Evolutionary conservation across 140 eudicot genomes (phyloP).

Genomic region (Erigeron philadelphicus): DNA sequence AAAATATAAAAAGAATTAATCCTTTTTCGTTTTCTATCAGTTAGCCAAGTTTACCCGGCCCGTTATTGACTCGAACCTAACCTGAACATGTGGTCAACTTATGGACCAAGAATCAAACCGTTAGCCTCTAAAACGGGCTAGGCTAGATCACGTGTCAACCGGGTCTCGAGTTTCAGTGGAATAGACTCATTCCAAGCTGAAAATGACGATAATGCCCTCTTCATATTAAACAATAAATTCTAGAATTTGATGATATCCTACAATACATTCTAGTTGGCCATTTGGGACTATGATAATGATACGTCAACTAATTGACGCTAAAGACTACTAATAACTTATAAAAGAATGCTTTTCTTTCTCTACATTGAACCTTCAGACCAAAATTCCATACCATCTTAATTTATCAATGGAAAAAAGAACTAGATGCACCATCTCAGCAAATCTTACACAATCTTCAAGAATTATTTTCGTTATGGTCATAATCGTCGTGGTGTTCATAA

Average conservation of each 20-base stretch:
- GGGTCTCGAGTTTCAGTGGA: no score
- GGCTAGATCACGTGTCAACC: no score
- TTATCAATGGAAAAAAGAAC: constrained; percentile 9
- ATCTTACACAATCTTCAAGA: constrained; percentile 15
- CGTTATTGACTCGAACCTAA: no score
- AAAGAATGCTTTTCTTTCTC: background rate
- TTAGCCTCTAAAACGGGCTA: no score
- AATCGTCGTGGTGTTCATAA: background rate
- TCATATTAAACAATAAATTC: background rate
- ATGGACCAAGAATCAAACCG: no score
- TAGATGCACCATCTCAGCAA: background rate
- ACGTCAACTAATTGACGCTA: no score
- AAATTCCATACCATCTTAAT: background rate
- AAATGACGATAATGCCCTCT: background rate
- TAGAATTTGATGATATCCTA: no score
- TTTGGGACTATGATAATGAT: background rate
- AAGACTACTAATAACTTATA: background rate
- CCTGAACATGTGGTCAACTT: no score
- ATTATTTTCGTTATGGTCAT: constrained; percentile 1
- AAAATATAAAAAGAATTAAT: no score
- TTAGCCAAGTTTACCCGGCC: no score
- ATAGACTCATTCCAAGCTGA: no score
- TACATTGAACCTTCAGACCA: background rate
- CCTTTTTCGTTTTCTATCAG: no score
- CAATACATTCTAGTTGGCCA: background rate